Evolutionary conservation across 768 basidiomycete genomes (phyloP).

Genomic region (Mycena belliarum): DNA sequence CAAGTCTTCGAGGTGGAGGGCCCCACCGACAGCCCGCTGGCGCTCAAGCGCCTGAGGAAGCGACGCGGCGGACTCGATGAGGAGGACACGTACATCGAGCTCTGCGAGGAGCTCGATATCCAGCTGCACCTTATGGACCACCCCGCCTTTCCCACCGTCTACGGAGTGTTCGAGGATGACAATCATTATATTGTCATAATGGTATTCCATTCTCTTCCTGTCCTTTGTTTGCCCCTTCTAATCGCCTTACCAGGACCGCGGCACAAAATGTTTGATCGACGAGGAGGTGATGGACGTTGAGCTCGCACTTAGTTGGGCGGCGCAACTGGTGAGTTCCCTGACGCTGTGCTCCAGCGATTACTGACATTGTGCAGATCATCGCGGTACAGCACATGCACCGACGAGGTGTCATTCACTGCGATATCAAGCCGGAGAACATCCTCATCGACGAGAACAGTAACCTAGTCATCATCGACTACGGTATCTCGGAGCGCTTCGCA

Average conservation of each 20-base stretch:
- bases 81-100: background rate
- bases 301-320: background rate
- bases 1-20: background rate
- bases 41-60: background rate
- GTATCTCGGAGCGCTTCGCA: background rate
- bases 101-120: background rate
- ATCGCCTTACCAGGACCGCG: background rate
- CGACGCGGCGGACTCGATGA: background rate
- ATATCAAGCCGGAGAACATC: slow-evolving; percentile 5
- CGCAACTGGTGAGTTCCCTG: background rate
- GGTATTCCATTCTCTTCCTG: background rate
- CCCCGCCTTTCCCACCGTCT: background rate
- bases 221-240: background rate
- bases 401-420: background rate
- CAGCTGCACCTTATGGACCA: background rate
- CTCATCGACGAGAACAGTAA: background rate
- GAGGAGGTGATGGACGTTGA: background rate
- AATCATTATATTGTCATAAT: background rate
- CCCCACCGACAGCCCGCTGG: background rate
- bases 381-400: background rate
- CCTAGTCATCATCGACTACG: background rate
- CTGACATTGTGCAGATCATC: background rate
- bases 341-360: background rate
- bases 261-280: background rate
- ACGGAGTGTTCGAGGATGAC: background rate